A percentile compares a stretch with the other conserved stretches of the same genome.
Conservation (phyloP, 169 alveolate genomes). For the Plasmodium malariae region DNA sequence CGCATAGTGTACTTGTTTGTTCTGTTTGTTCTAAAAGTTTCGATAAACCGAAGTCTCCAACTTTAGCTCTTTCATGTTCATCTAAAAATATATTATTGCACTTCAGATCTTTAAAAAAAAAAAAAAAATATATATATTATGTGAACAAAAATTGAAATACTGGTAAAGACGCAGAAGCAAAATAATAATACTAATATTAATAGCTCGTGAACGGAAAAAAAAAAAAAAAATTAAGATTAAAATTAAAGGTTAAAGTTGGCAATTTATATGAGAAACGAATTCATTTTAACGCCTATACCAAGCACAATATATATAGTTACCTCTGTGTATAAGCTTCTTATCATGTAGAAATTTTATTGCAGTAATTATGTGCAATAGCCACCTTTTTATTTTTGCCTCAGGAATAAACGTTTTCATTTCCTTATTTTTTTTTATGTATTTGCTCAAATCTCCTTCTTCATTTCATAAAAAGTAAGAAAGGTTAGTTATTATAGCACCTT, state of each 20-base stretch:
- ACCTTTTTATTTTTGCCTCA: slow-evolving; percentile 64
- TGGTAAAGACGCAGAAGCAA: neutral
- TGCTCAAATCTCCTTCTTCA: slow-evolving; percentile 69
- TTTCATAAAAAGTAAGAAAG: neutral
- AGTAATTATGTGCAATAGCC: slow-evolving; percentile 73
- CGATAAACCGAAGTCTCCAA: slow-evolving; percentile 77
- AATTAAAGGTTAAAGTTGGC: too few species aligned
- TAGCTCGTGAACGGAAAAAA: neutral
- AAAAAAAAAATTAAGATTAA: too few species aligned
- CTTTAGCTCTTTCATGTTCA: slow-evolving; percentile 72
- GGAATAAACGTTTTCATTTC: slow-evolving; percentile 61
- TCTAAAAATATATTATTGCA: slow-evolving; percentile 77
- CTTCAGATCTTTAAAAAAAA: slow-evolving; percentile 65
- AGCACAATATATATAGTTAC: slow-evolving; percentile 29
- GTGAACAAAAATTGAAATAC: neutral
- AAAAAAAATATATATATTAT: neutral
- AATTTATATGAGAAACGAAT: too few species aligned
- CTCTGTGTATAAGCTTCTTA: slow-evolving; percentile 70
- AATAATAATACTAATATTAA: neutral
- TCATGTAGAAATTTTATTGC: slow-evolving; percentile 77
- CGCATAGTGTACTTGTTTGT: slow-evolving; percentile 72
- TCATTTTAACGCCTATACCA: too few species aligned
- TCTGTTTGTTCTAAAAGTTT: slow-evolving; percentile 73
- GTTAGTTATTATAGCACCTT: neutral
- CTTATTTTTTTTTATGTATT: slow-evolving; percentile 50